Percentiles rank a stretch among this genome's conserved stretches.
Conservation (phyloP, 1,284 basidiomycete genomes). For the Cryptococcus maquisensis region DNA sequence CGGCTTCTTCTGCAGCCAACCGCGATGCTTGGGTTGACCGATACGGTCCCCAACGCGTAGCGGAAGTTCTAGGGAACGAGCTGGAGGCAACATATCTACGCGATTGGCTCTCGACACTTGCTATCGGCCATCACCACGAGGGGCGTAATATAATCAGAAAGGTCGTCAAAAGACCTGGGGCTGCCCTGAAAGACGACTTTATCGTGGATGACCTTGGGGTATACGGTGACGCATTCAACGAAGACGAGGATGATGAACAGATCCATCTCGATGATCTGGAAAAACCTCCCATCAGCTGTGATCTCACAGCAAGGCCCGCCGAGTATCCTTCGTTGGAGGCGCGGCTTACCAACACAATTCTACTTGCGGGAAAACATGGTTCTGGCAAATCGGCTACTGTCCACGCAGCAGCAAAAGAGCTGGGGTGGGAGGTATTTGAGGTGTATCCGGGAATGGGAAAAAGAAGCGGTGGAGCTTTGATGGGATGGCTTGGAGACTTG, state of each 20-base stretch:
- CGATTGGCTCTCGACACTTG: constrained; percentile 75
- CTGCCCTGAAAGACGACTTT: constrained; percentile 31
- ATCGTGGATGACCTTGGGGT: constrained; percentile 48
- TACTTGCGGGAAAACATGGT: constrained; percentile 77
- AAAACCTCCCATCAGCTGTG: constrained; percentile 14
- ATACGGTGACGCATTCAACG: constrained; percentile 23
- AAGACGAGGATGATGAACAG: constrained; percentile 18
- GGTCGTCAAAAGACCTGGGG: constrained; percentile 26
- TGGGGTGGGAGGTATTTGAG: constrained; percentile 95
- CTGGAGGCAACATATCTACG: constrained; percentile 66
- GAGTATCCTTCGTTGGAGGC: constrained; percentile 28
- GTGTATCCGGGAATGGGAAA: constrained; percentile 92
- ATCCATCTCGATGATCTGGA: constrained; percentile 24
- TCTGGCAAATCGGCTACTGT: constrained; percentile 89
- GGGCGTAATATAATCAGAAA: constrained; percentile 35
- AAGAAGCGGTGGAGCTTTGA: constrained; percentile 72
- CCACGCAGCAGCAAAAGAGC: constrained; percentile 85
- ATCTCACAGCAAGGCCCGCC: constrained; percentile 19
- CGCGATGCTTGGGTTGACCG: constrained; percentile 67
- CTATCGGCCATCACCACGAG: constrained; percentile 46
- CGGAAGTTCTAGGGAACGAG: constrained; percentile 79
- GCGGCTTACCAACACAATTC: constrained; percentile 72
- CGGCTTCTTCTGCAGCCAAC: constrained; percentile 11
- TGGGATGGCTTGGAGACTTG: constrained; percentile 82
- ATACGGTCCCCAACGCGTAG: constrained; percentile 68